These are phyloP conservation scores for Crucihimalaya himalaica DNA, from an alignment of 345 rosid species.

Conservation along the genomic window DNA sequence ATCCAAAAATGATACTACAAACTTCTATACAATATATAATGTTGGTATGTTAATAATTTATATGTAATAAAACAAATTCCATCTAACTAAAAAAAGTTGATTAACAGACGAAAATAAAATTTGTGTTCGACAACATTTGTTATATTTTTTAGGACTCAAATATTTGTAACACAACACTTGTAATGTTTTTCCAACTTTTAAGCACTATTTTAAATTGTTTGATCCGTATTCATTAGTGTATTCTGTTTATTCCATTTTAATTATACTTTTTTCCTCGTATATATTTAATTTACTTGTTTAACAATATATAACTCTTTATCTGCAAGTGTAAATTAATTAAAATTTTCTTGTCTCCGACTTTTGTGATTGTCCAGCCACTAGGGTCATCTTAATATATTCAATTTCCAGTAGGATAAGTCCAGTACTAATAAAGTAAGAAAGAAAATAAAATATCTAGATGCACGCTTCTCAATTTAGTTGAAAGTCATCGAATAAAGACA, in stretches of 20 bases:
- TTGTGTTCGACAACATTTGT: neutral
- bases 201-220: neutral
- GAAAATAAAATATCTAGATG: neutral
- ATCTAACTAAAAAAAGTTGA: no score
- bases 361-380: constrained; percentile 14
- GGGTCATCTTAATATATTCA: neutral
- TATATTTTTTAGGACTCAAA: no score
- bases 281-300: neutral
- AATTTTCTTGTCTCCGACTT: neutral
- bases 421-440: neutral
- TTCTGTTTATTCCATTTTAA: no score
- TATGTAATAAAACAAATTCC: no score
- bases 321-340: constrained; percentile 16
- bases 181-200: neutral
- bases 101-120: neutral
- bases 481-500: neutral
- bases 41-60: no score
- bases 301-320: neutral
- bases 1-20: no score
- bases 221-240: neutral
- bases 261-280: no score
- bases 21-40: no score
- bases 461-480: neutral
- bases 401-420: neutral
- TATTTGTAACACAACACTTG: neutral